These are phyloP conservation scores for Fomitopsis betulina DNA, from an alignment of 1,284 basidiomycete genomes.

Conservation along the genomic window DNA sequence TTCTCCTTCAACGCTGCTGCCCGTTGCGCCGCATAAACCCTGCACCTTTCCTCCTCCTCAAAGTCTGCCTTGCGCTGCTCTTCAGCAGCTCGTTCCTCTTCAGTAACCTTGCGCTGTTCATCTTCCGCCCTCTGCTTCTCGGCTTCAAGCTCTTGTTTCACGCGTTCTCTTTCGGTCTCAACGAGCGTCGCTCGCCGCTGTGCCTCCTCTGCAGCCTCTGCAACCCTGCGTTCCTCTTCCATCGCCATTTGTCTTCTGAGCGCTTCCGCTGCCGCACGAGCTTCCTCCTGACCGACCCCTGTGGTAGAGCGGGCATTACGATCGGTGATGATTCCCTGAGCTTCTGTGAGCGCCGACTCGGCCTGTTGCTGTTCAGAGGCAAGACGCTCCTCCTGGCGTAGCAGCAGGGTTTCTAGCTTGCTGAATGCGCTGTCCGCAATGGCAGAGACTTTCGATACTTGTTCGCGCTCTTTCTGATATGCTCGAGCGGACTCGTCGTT, in stretches of 20 bases:
- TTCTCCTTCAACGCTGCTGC: constrained; percentile 5
- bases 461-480: constrained; percentile 16
- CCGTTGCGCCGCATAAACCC: neutral
- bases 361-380: constrained; percentile 11
- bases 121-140: neutral
- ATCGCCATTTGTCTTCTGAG: neutral
- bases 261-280: neutral
- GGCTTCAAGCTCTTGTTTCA: neutral
- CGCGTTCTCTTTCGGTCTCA: neutral
- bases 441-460: constrained; percentile 11
- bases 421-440: constrained; percentile 12
- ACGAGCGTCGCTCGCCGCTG: neutral
- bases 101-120: neutral
- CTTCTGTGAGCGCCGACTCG: constrained; percentile 4
- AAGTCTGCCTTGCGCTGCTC: neutral
- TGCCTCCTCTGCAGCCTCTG: constrained; percentile 1
- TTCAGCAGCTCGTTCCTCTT: neutral
- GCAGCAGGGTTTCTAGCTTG: constrained; percentile 9
- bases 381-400: constrained; percentile 13
- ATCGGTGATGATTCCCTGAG: constrained; percentile 4
- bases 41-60: neutral
- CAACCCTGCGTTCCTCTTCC: neutral
- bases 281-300: neutral
- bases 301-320: neutral
- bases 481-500: constrained; percentile 19